phyloP scores from a whole-genome alignment of 163 green algal genomes.

The Scenedesmus sp. region DNA sequence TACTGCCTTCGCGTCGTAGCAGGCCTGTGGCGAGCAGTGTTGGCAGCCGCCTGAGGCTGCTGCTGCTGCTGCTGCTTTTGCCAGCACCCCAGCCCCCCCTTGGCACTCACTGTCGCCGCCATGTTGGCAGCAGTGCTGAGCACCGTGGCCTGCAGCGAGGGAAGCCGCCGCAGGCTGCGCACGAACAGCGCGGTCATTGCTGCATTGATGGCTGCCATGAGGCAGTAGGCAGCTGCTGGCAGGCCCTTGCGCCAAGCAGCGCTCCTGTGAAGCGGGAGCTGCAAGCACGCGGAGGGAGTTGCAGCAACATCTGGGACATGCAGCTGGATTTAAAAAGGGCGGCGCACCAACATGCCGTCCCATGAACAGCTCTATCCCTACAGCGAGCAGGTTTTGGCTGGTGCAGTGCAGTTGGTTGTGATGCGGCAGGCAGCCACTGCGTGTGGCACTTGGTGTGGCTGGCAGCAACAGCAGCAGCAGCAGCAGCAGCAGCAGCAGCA shows the following conservation, averaged over 20 bases:
- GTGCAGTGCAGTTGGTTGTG: no score
- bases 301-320: no score
- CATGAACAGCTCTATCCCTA: no score
- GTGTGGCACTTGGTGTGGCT: background rate
- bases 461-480: background rate
- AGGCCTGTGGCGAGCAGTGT: no score
- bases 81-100: no score
- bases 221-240: slow-evolving; percentile 13
- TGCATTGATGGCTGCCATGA: slow-evolving; percentile 37
- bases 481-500: background rate
- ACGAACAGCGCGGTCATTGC: slow-evolving; percentile 56
- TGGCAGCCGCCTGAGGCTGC: no score
- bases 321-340: background rate
- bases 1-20: no score
- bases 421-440: no score
- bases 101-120: slow-evolving; percentile 54
- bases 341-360: background rate
- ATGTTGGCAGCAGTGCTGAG: slow-evolving; percentile 65
- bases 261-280: slow-evolving; percentile 8
- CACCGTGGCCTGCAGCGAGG: slow-evolving; percentile 64
- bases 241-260: background rate
- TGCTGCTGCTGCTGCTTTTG: background rate
- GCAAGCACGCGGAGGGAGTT: background rate
- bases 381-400: no score
- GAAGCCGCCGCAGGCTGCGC: slow-evolving; percentile 54